phyloP scores from a whole-genome alignment of 768 basidiomycete species.

The Tylopilus sp. region DNA sequence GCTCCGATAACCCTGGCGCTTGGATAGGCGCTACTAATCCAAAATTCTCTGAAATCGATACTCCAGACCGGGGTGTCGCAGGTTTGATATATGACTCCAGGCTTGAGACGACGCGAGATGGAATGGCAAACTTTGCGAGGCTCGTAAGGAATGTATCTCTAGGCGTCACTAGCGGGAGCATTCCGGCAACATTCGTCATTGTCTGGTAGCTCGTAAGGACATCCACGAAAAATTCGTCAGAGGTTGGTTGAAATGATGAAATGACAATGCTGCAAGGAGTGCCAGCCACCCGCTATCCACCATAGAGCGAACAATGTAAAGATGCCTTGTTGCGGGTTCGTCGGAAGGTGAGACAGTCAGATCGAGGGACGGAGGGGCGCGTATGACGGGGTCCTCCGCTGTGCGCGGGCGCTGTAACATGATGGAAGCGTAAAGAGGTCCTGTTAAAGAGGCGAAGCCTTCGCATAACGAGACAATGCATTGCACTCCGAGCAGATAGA shows the following conservation, averaged over 20 bases:
- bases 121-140: conserved; percentile 91
- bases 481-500: conserved; percentile 89
- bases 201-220: conserved; percentile 79
- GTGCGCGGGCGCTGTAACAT: conserved; percentile 62
- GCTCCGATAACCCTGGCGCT: conserved; percentile 76
- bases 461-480: conserved; percentile 84
- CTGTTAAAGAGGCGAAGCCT: conserved; percentile 72
- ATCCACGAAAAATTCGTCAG: conserved; percentile 88
- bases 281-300: conserved; percentile 90
- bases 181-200: conserved; percentile 84
- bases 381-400: conserved; percentile 61
- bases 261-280: conserved; percentile 84
- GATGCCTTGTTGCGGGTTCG: conserved; percentile 51
- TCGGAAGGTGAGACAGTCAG: conserved; percentile 52
- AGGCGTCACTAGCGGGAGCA: conserved; percentile 81
- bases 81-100: conserved; percentile 59
- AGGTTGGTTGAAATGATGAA: conserved; percentile 87
- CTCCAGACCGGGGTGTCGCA: conserved; percentile 57
- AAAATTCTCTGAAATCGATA: conserved; percentile 61
- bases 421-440: conserved; percentile 70
- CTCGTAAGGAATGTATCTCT: conserved; percentile 91
- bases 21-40: conserved; percentile 51
- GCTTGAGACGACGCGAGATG: conserved; percentile 81
- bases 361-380: conserved; percentile 73
- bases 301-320: conserved; percentile 69